Evolutionary conservation across 176 grass and related monocot species (phyloP).

Genomic region (Pharus latifolius): DNA sequence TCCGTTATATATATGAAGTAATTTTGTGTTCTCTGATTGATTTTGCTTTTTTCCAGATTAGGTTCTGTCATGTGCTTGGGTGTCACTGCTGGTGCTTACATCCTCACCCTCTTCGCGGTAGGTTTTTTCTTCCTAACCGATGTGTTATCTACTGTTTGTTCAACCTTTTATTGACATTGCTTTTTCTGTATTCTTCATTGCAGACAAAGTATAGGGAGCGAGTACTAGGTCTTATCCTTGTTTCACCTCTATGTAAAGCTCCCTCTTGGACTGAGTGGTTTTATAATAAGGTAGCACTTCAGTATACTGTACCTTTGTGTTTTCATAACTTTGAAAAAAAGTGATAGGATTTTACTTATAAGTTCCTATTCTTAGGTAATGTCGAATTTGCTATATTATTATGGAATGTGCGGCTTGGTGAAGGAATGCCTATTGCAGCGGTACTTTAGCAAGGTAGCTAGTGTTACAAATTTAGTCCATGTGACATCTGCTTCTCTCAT

Average conservation of each 20-base stretch:
- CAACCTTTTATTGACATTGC: neutral
- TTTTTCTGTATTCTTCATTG: conserved; percentile 9
- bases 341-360: conserved; percentile 1
- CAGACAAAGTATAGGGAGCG: conserved; percentile 93
- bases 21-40: conserved; percentile 14
- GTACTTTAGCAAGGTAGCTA: conserved; percentile 88
- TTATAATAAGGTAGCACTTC: conserved; percentile 72
- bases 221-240: conserved; percentile 82
- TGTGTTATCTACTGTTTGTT: neutral
- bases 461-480: neutral
- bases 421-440: conserved; percentile 88
- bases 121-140: conserved; percentile 18
- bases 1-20: neutral
- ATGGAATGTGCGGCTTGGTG: conserved; percentile 87
- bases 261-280: conserved; percentile 95
- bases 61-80: conserved; percentile 99
- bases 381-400: conserved; percentile 95
- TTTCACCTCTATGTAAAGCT: conserved; percentile 87
- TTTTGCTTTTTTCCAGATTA: conserved; percentile 63
- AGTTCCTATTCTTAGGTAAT: conserved; percentile 39
- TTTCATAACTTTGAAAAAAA: neutral
- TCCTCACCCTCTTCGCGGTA: conserved; percentile 96
- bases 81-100: conserved; percentile 87
- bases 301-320: neutral
- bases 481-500: conserved; percentile 1